Base-by-base conservation (phyloP, 345 rosid species). In the Rubroshorea leprosula region DNA sequence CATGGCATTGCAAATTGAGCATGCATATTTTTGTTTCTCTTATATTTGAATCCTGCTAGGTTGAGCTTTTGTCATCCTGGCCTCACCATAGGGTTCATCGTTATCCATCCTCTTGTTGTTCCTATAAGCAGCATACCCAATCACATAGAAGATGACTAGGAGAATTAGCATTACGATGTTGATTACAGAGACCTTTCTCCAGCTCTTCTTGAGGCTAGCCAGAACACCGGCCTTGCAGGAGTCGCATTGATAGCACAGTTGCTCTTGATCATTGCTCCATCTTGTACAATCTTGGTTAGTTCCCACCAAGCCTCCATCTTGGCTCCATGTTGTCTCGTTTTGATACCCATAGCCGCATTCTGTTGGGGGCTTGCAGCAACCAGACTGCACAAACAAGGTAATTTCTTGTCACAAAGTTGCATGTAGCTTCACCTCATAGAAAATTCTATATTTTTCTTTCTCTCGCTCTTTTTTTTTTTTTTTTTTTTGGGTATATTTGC, bases 191-290 rank as follows among this genome's bases (percentile, higher is more conserved):
- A 80, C 97, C 72, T 93, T 89, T 73, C 99, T 80, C 99, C 99
- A 93, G 63, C 96, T 93, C 76, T 73, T 78, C 80, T 62, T 87
- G 25, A 93, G 64, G 78, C 90, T 93, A 50, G 78, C 97, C 16
- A 93, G 78, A 23, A 93, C 94, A 15, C 97, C 97, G 0, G 97
- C 99, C 68, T 83, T 93, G 78, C 99, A 93, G 5, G 99, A 87
- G 64, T 76, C 61, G 26, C 99, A 93, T 3, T 67, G 64, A 57
- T 93, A 93, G 75, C 99, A 93, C 0, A 93, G 74, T 23, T 57
- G 74, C 55, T 54, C 38, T 51, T 89, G 99, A 61, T 93, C 99
- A 39, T 82, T 76, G 75, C 44, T 87, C 97, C 96, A 89, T 22
- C 15, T 14, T 35, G 58, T 57, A 81, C 97, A 93, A 78, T 93